A percentile compares a stretch with the other conserved stretches of the same genome.
phyloP scores from a whole-genome alignment of 1,284 basidiomycete genomes.

The Bjerkandera adusta region DNA sequence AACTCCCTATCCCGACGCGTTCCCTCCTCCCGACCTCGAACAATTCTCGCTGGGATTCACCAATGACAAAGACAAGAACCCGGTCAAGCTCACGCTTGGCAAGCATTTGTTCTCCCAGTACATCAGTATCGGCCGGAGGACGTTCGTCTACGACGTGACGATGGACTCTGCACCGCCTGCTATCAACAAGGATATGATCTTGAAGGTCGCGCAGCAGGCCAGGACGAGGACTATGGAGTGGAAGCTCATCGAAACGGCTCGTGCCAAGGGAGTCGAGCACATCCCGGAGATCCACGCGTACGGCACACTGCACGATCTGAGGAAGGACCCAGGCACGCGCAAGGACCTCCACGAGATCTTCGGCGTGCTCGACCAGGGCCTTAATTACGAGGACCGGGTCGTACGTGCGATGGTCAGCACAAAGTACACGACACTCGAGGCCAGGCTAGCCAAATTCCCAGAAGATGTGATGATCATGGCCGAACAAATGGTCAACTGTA shows the following conservation, averaged over 20 bases:
- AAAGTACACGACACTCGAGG: conserved; percentile 5
- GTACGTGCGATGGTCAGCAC: conserved; percentile 8
- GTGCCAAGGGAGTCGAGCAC: conserved; percentile 1
- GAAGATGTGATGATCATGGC: conserved; percentile 6
- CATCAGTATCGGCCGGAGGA: conserved; percentile 2
- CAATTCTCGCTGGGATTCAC: neutral
- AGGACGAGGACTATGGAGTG: neutral
- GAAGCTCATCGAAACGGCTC: neutral
- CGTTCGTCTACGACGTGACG: conserved; percentile 6
- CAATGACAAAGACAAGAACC: neutral
- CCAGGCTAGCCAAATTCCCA: neutral
- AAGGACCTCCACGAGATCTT: neutral
- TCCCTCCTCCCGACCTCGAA: conserved; percentile 1
- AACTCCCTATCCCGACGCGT: neutral
- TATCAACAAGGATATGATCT: neutral
- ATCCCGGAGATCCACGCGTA: conserved; percentile 7
- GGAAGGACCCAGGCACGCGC: neutral
- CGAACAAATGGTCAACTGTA: conserved; percentile 15
- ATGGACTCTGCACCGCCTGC: neutral
- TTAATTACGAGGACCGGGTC: conserved; percentile 8
- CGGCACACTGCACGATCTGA: too few species aligned
- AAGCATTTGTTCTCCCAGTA: conserved; percentile 5
- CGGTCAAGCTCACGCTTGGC: neutral
- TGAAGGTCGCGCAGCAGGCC: conserved; percentile 4
- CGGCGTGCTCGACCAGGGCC: neutral